Base-by-base conservation (phyloP, 2,329 filamentous ascomycete genomes). In the Apiospora phragmitis region DNA sequence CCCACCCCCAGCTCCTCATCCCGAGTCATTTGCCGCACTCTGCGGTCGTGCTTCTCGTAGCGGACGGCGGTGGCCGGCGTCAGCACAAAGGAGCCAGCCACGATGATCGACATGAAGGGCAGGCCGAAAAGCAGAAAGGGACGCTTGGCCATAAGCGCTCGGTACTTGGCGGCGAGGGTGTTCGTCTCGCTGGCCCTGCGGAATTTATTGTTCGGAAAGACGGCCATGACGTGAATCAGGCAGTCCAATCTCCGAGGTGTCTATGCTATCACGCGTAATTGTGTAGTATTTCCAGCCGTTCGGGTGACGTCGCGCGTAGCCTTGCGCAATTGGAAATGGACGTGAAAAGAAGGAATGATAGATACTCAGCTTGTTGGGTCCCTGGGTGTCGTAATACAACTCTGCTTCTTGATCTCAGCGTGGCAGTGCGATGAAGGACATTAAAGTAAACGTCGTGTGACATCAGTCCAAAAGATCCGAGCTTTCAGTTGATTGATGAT, bases 91-190 rank as follows among this genome's bases (percentile, higher is more conserved):
- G 94, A 97, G 0, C 94, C 95, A 1, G 92, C 94, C 35, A 99
- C 90, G 79, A 99, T 97, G 71, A 97, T 91, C 70, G 89, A 85
- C 75, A 99, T 89, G 82, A 99, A 99, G 0, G 96, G 97, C 4
- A 99, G 87, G 2, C 97, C 97, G 80, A 99, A 99, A 73, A 97
- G 89, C 38, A 94, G 85, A 81, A 99, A 99, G 0, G 96, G 97
- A 77, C 93, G 94, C 78, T 88, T 91, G 71, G 89, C 86, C 75
- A 99, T 89, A 71, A 89, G 82, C 42, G 88, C 85, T 71, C 96
- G 93, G 85, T 99, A 99, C 73, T 86, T 86, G 71, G 91, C 88
- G 68, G 93, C 93, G 75, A 97, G 83, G 14, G 88, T 89, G 81
- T 90, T 90, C 73, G 89, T 83, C 73, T 94, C 88, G 71, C 90